Conservation (phyloP, 768 basidiomycete species). For the Boletus subparvulus region DNA sequence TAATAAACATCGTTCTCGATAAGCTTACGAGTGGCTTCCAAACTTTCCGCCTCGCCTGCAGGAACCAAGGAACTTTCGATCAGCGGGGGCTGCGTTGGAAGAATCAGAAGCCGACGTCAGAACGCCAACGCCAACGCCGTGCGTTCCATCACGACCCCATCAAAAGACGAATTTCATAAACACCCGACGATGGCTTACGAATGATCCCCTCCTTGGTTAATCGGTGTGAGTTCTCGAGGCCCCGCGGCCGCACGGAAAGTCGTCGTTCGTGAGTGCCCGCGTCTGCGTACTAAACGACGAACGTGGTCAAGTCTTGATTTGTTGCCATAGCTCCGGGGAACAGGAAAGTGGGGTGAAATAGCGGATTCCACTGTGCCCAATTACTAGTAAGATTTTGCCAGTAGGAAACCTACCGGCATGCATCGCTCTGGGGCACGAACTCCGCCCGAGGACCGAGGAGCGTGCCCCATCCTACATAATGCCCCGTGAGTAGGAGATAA, state of each 20-base stretch:
- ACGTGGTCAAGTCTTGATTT: slow-evolving; percentile 27
- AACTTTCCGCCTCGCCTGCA: slow-evolving; percentile 49
- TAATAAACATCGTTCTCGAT: slow-evolving; percentile 28
- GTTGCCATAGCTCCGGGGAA: slow-evolving; percentile 19
- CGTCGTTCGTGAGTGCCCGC: slow-evolving; percentile 53
- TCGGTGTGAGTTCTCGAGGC: slow-evolving; percentile 45
- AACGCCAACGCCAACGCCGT: slow-evolving; percentile 54
- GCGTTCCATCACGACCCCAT: slow-evolving; percentile 5
- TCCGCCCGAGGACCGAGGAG: not conserved
- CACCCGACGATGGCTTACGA: slow-evolving; percentile 40
- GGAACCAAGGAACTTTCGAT: slow-evolving; percentile 60
- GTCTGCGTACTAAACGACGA: slow-evolving; percentile 59
- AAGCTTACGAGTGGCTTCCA: slow-evolving; percentile 41
- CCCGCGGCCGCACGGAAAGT: slow-evolving; percentile 49
- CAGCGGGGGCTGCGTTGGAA: slow-evolving; percentile 41
- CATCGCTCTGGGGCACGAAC: not conserved
- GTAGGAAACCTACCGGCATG: not conserved
- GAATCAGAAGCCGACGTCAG: slow-evolving; percentile 62
- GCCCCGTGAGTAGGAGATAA: not conserved
- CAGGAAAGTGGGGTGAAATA: not conserved
- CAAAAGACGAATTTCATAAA: slow-evolving; percentile 1
- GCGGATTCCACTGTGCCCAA: not conserved
- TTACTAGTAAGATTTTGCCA: not conserved
- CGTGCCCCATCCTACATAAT: not conserved
- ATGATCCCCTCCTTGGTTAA: slow-evolving; percentile 42